Evolutionary conservation across 805 yeast genomes (phyloP), one percentile per base, ranked within the genome.

Genomic region (Kazachstania bromeliacearum): DNA sequence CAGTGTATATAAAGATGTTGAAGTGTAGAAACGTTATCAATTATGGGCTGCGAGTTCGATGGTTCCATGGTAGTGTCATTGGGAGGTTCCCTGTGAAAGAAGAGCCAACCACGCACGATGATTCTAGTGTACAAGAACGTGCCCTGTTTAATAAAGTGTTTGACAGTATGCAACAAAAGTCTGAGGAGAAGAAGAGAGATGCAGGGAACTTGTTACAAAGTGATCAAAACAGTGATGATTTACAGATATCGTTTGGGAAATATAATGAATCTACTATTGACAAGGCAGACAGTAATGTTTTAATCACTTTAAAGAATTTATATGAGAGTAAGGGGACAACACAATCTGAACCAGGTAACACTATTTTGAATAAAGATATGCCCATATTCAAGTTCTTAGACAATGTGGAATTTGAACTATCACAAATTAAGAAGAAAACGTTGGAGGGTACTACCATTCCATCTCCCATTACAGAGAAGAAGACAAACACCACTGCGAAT

Each of bases 91-190:
- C n/a, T n/a, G n/a, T n/a, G n/a, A n/a, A 12, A 12, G 25, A 12
- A 8, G 25, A 22, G 25, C 12, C 12, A 8, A 17, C 29, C 15
- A 15, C 28, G 2, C 20, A 35, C 13, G 45, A 44, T 7, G 35
- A 43, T 12, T 33, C 51, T 8, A 49, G 51, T 30, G 39, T 53
- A 5, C 49, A 49, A 33, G 59, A 53, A 35, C 41, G 47, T 25
- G 44, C 50, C 13, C 35, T 53, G 17, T 53, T 53, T 35, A 51
- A 50, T 9, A 46, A 46, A 36, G 45, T 53, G 17, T 53, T 53
- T 34, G 44, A 43, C 19, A 46, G 46, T 17, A 43, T 53, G 30
- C 47, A 46, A 44, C 43, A 45, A 31, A 53, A 51, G 33, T 47
- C 33, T n/a, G n/a, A n/a, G n/a, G n/a, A n/a, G n/a, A 17, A 20